A percentile compares a stretch with the other conserved stretches of the same genome.
phyloP scores from a whole-genome alignment of 169 alveolate genomes.

The Cyclospora cayetanensis region DNA sequence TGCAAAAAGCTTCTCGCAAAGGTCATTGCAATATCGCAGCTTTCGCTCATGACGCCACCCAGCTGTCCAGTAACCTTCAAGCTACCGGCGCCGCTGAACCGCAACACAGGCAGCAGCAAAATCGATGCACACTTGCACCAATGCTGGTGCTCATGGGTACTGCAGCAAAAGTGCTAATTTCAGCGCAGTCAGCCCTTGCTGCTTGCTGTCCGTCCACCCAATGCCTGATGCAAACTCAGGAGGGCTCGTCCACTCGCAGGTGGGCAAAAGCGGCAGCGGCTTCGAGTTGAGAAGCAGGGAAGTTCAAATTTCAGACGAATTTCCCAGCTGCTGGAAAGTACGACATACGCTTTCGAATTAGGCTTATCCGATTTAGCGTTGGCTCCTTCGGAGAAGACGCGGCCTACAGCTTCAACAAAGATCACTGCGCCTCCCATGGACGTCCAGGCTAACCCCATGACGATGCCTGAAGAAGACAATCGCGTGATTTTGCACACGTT shows the following conservation, averaged over 20 bases:
- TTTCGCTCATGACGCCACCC: slow-evolving; percentile 94
- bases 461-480: slow-evolving; percentile 84
- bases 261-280: too few species aligned
- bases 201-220: background rate
- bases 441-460: slow-evolving; percentile 96
- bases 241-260: too few species aligned
- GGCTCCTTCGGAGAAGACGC: background rate
- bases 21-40: slow-evolving; percentile 92
- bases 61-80: slow-evolving; percentile 93
- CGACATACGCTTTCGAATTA: too few species aligned
- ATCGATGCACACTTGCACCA: background rate
- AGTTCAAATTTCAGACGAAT: too few species aligned
- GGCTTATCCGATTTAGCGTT: background rate
- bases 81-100: slow-evolving; percentile 9
- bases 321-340: too few species aligned
- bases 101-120: background rate
- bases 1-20: slow-evolving; percentile 84
- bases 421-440: slow-evolving; percentile 93
- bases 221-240: too few species aligned
- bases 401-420: slow-evolving; percentile 90
- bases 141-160: too few species aligned
- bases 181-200: background rate
- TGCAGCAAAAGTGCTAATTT: background rate
- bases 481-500: background rate
- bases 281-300: too few species aligned